These are phyloP conservation scores for Camellia sinensis DNA, from an alignment of 148 eudicot species.

Conservation along the genomic window DNA sequence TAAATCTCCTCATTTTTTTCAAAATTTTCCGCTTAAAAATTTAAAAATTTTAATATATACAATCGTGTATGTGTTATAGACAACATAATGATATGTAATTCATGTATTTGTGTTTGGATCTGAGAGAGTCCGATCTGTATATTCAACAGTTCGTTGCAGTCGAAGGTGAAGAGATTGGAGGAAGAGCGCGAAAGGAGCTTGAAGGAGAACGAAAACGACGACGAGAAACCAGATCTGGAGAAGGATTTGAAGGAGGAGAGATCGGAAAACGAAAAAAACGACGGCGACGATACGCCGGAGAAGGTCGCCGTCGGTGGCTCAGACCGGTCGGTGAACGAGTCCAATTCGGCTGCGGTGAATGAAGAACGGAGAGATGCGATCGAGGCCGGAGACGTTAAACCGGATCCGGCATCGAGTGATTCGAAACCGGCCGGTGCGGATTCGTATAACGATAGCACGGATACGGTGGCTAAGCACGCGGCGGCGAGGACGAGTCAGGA, in stretches of 20 bases:
- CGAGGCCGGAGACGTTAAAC: slow-evolving; percentile 12
- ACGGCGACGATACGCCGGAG: background rate
- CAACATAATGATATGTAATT: slow-evolving; percentile 5
- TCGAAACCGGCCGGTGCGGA: slow-evolving; percentile 25
- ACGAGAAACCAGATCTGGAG: slow-evolving; percentile 30
- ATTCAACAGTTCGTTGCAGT: slow-evolving; percentile 35
- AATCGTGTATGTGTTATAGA: background rate
- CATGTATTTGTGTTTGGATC: slow-evolving; percentile 15
- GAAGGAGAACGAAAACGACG: slow-evolving; percentile 8
- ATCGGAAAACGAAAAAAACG: slow-evolving; percentile 16
- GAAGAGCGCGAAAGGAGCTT: slow-evolving; percentile 31
- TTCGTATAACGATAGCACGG: slow-evolving; percentile 39
- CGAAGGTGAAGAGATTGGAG: slow-evolving; percentile 39
- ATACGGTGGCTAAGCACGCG: slow-evolving; percentile 18
- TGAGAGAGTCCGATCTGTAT: slow-evolving; percentile 12
- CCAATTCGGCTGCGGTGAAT: slow-evolving; percentile 25
- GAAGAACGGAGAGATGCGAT: background rate
- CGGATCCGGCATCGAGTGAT: slow-evolving; percentile 22
- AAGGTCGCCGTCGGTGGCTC: too few relatives aligned
- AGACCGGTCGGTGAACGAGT: slow-evolving; percentile 36
- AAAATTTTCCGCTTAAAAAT: background rate
- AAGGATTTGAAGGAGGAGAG: slow-evolving; percentile 22
- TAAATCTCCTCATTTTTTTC: slow-evolving; percentile 13
- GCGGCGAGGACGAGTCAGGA: slow-evolving; percentile 17
- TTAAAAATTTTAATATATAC: background rate